Conservation (phyloP, 1,284 basidiomycete genomes). For the Tilletia setariae region DNA sequence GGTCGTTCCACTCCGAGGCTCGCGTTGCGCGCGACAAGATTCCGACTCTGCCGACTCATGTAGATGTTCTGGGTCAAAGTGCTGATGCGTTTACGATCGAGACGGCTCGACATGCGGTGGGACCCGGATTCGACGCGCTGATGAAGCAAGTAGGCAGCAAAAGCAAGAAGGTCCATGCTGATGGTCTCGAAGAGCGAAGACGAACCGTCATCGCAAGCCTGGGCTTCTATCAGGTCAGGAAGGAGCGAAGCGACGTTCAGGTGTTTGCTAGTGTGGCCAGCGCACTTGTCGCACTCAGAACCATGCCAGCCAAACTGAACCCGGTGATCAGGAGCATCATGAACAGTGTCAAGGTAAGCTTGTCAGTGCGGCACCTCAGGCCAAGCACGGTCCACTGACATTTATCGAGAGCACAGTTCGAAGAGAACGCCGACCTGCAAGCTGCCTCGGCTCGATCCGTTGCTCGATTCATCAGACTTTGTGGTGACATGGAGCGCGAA, state of each 20-base stretch:
- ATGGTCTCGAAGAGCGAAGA: slow-evolving; percentile 74
- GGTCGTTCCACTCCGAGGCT: slow-evolving; percentile 77
- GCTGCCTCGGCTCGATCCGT: slow-evolving; percentile 82
- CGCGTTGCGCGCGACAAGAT: slow-evolving; percentile 76
- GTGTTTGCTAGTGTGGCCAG: slow-evolving; percentile 84
- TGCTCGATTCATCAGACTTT: slow-evolving; percentile 59
- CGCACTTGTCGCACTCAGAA: slow-evolving; percentile 67
- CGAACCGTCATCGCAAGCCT: slow-evolving; percentile 71
- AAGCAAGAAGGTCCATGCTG: slow-evolving; percentile 70
- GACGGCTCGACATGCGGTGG: slow-evolving; percentile 71
- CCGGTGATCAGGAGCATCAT: slow-evolving; percentile 95
- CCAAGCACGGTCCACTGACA: slow-evolving; percentile 15
- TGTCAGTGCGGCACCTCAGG: not conserved
- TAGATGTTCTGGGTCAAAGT: slow-evolving; percentile 66
- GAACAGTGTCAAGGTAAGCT: slow-evolving; percentile 82
- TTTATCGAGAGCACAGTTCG: slow-evolving; percentile 45
- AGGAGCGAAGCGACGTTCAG: slow-evolving; percentile 80
- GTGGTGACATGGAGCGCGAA: not conserved
- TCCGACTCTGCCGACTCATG: slow-evolving; percentile 72
- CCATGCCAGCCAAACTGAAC: slow-evolving; percentile 69
- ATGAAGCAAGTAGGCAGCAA: slow-evolving; percentile 58
- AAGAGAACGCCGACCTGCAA: slow-evolving; percentile 84
- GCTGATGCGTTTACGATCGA: slow-evolving; percentile 73
- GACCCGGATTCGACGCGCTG: slow-evolving; percentile 69
- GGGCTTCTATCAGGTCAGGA: slow-evolving; percentile 76